These are phyloP conservation scores for Phytophthora tentaculata DNA, from an alignment of 352 stramenopile species.

Conservation along the genomic window DNA sequence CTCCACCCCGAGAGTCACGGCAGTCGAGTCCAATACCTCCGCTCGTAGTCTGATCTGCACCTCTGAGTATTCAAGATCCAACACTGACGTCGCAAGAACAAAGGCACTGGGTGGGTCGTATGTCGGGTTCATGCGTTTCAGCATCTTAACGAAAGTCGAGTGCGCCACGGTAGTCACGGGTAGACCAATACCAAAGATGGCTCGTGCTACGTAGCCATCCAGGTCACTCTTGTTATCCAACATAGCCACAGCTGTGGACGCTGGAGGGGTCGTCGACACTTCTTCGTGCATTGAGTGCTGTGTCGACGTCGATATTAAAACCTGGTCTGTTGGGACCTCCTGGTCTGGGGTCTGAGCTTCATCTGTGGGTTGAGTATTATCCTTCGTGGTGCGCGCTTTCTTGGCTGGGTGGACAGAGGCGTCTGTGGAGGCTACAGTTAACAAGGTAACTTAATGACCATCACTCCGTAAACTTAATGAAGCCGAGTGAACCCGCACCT, in stretches of 20 bases:
- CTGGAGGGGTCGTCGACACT: conserved; percentile 22
- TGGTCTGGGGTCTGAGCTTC: background rate
- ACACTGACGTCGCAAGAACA: conserved; percentile 49
- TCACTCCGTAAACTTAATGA: conserved; percentile 20
- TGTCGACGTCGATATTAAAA: background rate
- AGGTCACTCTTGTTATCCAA: conserved; percentile 62
- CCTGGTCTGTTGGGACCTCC: background rate
- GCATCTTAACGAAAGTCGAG: conserved; percentile 61
- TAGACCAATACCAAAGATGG: conserved; percentile 58
- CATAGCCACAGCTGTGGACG: conserved; percentile 16
- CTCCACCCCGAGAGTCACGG: conserved; percentile 64
- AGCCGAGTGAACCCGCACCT: conserved; percentile 15
- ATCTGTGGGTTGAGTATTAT: conserved; percentile 2
- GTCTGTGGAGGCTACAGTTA: background rate
- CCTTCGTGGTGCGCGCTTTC: conserved; percentile 15
- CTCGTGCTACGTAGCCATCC: conserved; percentile 63
- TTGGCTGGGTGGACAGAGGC: conserved; percentile 6
- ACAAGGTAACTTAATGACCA: conserved; percentile 33
- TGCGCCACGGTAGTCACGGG: conserved; percentile 66
- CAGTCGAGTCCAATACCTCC: conserved; percentile 55
- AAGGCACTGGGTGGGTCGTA: conserved; percentile 64
- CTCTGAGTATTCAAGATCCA: conserved; percentile 71
- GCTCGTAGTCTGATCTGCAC: conserved; percentile 64
- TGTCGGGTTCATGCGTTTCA: conserved; percentile 60
- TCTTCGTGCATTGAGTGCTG: conserved; percentile 37